phyloP scores from a whole-genome alignment of 257 asterid species.

The Gentiana straminea region DNA sequence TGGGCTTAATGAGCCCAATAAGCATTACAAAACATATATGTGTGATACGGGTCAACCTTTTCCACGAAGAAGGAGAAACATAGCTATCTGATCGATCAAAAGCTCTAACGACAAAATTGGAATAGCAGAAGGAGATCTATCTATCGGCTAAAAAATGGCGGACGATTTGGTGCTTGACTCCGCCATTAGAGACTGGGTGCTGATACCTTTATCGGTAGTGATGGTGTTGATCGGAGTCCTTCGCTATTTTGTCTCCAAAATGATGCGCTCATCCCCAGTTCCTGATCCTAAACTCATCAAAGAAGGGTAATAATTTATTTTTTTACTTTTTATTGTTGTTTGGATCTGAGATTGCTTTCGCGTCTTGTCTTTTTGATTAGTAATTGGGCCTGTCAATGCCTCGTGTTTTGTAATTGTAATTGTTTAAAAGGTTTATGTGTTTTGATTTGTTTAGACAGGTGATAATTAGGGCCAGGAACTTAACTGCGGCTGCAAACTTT shows the following conservation, averaged over 20 bases:
- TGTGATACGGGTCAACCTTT: too few relatives aligned
- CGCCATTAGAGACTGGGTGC: constrained; percentile 96
- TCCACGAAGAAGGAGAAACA: too few relatives aligned
- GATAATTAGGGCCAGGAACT: constrained; percentile 88
- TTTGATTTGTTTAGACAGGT: constrained; percentile 50
- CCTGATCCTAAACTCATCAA: constrained; percentile 85
- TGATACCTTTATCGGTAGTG: constrained; percentile 84
- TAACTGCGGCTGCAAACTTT: constrained; percentile 84
- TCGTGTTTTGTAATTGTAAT: not conserved
- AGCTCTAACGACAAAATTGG: not conserved
- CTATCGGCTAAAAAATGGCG: constrained; percentile 37
- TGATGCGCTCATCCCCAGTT: constrained; percentile 70
- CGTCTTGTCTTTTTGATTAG: too few relatives aligned
- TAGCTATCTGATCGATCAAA: too few relatives aligned
- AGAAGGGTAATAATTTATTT: constrained; percentile 53
- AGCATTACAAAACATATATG: too few relatives aligned
- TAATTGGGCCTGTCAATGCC: not conserved
- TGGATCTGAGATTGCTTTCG: not conserved
- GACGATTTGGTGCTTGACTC: constrained; percentile 93
- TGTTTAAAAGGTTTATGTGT: not conserved
- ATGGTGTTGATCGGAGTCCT: constrained; percentile 96
- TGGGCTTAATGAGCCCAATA: too few relatives aligned
- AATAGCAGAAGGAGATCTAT: not conserved
- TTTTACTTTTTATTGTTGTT: not conserved
- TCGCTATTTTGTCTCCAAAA: constrained; percentile 86